These are phyloP conservation scores for Saccharum hybrid DNA, from an alignment of 202 grass and related monocot genomes.

Conservation along the genomic window DNA sequence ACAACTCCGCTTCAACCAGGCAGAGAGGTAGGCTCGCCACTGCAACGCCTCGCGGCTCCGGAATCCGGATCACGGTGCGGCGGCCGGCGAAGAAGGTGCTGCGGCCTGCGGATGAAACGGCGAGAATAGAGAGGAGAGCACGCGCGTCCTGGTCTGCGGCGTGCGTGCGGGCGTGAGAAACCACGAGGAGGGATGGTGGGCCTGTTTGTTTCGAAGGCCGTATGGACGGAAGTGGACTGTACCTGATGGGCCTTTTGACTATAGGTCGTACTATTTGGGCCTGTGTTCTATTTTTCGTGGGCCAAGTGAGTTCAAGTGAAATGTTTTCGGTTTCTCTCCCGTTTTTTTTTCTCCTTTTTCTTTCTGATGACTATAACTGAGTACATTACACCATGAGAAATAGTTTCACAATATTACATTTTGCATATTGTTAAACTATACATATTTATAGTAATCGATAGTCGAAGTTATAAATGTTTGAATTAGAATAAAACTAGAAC, in stretches of 20 bases:
- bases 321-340: not conserved
- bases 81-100: not conserved
- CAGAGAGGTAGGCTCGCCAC: not conserved
- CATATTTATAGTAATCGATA: too few relatives aligned
- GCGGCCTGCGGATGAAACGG: too few relatives aligned
- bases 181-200: not conserved
- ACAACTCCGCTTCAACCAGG: not conserved
- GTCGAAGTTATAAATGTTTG: too few relatives aligned
- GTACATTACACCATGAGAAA: too few relatives aligned
- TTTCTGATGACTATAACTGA: not conserved
- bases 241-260: not conserved
- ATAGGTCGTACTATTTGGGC: not conserved
- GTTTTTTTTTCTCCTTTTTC: not conserved
- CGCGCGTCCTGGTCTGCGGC: too few relatives aligned
- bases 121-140: not conserved
- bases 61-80: not conserved
- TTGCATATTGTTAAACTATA: too few relatives aligned
- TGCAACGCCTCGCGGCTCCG: not conserved
- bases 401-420: too few relatives aligned
- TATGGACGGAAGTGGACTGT: not conserved
- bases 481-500: too few relatives aligned
- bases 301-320: not conserved
- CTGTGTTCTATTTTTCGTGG: not conserved
- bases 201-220: not conserved
- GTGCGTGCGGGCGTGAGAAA: too few relatives aligned